Base-by-base conservation (phyloP, 441 rosid species). In the Brassica balearica region DNA sequence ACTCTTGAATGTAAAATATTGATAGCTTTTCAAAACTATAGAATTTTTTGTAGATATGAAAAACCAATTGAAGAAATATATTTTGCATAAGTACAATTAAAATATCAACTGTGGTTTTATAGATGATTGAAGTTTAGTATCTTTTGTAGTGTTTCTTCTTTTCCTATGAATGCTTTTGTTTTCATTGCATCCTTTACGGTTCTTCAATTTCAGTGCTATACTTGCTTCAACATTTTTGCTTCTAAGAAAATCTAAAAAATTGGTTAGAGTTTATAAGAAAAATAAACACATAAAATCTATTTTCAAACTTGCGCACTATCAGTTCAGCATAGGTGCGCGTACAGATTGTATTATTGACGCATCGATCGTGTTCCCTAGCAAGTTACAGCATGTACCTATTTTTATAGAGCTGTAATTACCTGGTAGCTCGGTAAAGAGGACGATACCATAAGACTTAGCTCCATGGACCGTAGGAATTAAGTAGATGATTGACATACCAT, bases 401-500 rank as follows among this genome's bases (percentile, higher is more conserved):
- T 59, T 65, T 65, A 71, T 22, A 53, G 65, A 69, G 65, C 53
- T 46, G 72, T 32, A 8, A 71, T 41, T 94, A 96, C 99, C 98
- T 94, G 87, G 91, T 90, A 25, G 27, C 36, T 32, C 36, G 7
- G 27, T 25, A 32, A 32, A 32, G 36, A 32, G 6, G 36, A 32
- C 8, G 7, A 34, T 34, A 94, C 99, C 98, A 96, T 81, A 87
- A 41, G 66, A 90, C 86, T 63, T 96, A 96, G 61, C 97, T 60
- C 97, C 98, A 77, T 98, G 98, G 83, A 84, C 92, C 71, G 96
- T 98, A 1, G 92, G 72, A 73, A 96, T 84, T 87, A 87, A 88
- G 85, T 96, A 96, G 85, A 96, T 96, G 77, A 94, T 80, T 65
- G 99, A 88, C 65, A 96, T 97, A 84, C 98, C 98, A 96, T 80